Percentiles rank a stretch among this genome's conserved stretches.
Evolutionary conservation across 441 rosid genomes (phyloP).

Genomic region (Populus hybrid): DNA sequence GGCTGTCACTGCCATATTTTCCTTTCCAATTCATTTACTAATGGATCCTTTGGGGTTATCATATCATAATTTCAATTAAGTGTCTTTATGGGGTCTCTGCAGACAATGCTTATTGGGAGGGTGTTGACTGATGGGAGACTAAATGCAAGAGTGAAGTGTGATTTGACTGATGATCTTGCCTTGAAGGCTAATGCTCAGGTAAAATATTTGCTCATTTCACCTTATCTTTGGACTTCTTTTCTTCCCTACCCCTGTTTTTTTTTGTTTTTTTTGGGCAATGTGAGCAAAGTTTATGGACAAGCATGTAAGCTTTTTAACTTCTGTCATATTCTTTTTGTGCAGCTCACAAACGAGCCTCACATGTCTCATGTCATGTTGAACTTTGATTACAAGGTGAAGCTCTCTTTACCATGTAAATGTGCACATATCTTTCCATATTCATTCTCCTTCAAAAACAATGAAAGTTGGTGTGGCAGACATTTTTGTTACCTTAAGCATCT

Average conservation of each 20-base stretch:
- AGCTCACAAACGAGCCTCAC: constrained; percentile 85
- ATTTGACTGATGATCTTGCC: constrained; percentile 67
- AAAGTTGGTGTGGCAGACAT: background rate
- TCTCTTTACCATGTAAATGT: background rate
- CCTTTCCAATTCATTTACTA: background rate
- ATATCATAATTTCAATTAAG: constrained; percentile 6
- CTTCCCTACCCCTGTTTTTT: background rate
- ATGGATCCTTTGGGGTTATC: background rate
- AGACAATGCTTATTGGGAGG: constrained; percentile 94
- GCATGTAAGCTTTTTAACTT: constrained; percentile 8
- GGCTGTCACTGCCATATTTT: constrained; percentile 3
- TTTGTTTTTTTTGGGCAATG: background rate
- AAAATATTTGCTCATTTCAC: background rate
- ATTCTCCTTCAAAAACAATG: background rate
- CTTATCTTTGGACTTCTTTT: constrained; percentile 1
- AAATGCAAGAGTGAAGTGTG: constrained; percentile 86
- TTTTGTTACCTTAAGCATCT: background rate
- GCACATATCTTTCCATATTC: background rate
- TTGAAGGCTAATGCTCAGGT: constrained; percentile 90
- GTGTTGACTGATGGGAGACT: constrained; percentile 85
- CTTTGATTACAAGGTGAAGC: constrained; percentile 86
- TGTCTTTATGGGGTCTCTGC: constrained; percentile 14
- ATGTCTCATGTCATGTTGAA: constrained; percentile 83
- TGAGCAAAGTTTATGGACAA: background rate
- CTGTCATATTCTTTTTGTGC: constrained; percentile 24